Evolutionary conservation across 2,329 filamentous ascomycete species (phyloP).

Genomic region (Rutstroemia sp.): DNA sequence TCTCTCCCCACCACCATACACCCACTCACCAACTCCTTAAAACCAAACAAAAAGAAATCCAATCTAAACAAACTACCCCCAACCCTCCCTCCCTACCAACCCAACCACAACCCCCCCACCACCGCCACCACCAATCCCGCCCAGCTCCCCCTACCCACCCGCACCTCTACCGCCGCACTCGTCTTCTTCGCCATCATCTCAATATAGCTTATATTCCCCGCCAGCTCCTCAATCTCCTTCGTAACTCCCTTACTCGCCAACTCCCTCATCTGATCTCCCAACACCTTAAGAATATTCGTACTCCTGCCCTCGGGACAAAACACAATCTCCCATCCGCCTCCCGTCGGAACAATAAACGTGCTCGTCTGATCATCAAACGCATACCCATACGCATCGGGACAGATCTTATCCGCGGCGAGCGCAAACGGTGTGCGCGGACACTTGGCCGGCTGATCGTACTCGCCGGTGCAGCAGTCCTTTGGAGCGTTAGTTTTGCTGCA

Average conservation of each 20-base stretch:
- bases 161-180: slow-evolving; percentile 8
- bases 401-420: slow-evolving; percentile 62
- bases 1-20: too few relatives aligned
- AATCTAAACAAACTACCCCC: too few relatives aligned
- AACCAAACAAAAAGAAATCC: too few relatives aligned
- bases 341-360: slow-evolving; percentile 56
- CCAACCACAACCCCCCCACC: slow-evolving; percentile 23
- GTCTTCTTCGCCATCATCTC: slow-evolving; percentile 13
- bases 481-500: slow-evolving; percentile 62
- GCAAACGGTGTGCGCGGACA: slow-evolving; percentile 66
- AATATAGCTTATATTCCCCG: slow-evolving; percentile 31
- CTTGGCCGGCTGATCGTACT: slow-evolving; percentile 52
- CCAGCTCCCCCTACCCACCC: slow-evolving; percentile 15
- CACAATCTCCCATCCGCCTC: slow-evolving; percentile 70
- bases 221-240: slow-evolving; percentile 28
- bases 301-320: slow-evolving; percentile 64
- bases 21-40: not conserved
- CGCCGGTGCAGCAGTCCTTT: slow-evolving; percentile 68
- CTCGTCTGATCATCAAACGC: slow-evolving; percentile 54
- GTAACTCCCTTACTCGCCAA: slow-evolving; percentile 37
- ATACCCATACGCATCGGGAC: slow-evolving; percentile 79
- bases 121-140: slow-evolving; percentile 25
- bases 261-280: slow-evolving; percentile 41
- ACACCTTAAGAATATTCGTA: slow-evolving; percentile 49
- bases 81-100: not conserved